Evolutionary conservation across 345 rosid species (phyloP), one percentile per base, ranked within the genome.

Genomic region (Pistacia atlantica): DNA sequence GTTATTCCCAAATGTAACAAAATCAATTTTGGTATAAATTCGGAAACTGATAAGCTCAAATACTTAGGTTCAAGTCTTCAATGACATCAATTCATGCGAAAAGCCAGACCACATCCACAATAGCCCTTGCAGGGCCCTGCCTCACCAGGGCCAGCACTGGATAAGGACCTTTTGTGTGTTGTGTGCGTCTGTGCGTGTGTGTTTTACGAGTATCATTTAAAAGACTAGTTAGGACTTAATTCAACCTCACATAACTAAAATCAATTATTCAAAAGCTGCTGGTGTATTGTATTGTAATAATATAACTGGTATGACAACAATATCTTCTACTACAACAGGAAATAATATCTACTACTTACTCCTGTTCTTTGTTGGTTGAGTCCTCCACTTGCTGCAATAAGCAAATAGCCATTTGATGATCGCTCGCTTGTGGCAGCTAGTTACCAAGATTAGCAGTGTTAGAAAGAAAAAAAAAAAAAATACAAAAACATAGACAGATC

Each of bases 351-450:
- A 88, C 60, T 65, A 88, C 98, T 91, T 89, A 97, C 99, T 83
- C 99, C 97, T 61, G 97, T 97, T 84, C 98, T 92, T 89, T 97
- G 97, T 85, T 97, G 99, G 80, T 97, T 97, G 62, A 97, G 80
- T 69, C 99, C 98, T 74, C 99, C 98, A 82, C 99, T 97, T 70
- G 99, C 91, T 63, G 96, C 97, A 80, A 97, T 90, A 71, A 97
- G 98, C 89, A 94, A 81, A 90, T 94, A 97, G 28, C 99, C 99
- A 87, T 89, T 92, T 25, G 99, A 94, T 6, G 82, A 78, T 33
- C 69, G 83, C 79, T 89, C 93, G 42, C 69, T 88, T 66, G 74
- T 77, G 63, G 90, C 97, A 91, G 91, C 99, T 97, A 83, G 75
- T 73, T 22, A 65, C 31, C 71, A 78, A 76, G 61, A 83, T 64